phyloP scores from a whole-genome alignment of 2,329 filamentous ascomycete species.

The Xylariaceae sp. region DNA sequence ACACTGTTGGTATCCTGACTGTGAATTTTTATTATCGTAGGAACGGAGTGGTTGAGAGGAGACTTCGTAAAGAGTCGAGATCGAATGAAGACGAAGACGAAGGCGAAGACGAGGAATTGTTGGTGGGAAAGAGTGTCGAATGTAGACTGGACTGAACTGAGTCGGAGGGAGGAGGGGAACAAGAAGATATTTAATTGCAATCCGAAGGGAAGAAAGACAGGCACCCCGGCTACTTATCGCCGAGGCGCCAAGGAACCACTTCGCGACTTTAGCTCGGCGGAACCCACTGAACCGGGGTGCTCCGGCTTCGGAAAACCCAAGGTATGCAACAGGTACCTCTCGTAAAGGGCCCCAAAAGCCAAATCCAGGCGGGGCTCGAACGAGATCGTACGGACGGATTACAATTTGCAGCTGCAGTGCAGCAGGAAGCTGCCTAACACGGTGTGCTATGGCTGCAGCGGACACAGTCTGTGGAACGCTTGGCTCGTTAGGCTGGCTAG shows the following conservation, averaged over 20 bases:
- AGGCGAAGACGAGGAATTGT: not conserved
- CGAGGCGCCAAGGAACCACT: conserved; percentile 9
- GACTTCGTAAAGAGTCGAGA: not conserved
- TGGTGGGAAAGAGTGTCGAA: not conserved
- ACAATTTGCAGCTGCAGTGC: not conserved
- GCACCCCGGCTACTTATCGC: conserved; percentile 12
- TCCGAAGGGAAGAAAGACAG: not conserved
- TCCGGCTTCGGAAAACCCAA: not conserved
- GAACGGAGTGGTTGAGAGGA: not conserved
- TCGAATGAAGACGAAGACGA: not conserved
- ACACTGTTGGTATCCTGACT: no score
- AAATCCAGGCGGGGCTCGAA: conserved; percentile 5
- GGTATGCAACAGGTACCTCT: not conserved
- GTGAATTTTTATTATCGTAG: no score
- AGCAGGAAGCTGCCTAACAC: not conserved
- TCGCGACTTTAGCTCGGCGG: not conserved
- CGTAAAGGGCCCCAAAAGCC: conserved; percentile 5
- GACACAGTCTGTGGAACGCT: not conserved
- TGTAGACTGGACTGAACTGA: not conserved
- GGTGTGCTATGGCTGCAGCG: not conserved
- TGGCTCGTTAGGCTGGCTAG: not conserved
- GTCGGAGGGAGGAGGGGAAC: not conserved
- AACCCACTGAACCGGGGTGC: not conserved
- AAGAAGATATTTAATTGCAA: no score
- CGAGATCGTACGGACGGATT: no score